Evolutionary conservation across 805 yeast species (phyloP), one percentile per base, ranked within the genome.

Genomic region (Yamadazyma philogaea): DNA sequence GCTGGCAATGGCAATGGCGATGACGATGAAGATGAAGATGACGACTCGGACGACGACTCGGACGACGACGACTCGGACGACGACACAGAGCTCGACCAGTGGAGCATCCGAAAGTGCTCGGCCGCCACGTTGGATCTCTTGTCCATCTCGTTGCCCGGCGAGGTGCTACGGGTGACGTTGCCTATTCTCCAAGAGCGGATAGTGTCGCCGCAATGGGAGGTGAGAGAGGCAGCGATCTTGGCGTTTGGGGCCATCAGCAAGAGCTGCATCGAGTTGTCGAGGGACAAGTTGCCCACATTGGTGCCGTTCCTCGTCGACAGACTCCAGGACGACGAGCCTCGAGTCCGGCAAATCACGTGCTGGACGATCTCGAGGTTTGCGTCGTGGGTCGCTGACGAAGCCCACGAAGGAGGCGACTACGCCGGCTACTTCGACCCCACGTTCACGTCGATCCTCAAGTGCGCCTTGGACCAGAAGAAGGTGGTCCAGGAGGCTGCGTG

Each of bases 401-500:
- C 86, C 1, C 72, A 69, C 43, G 71, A 68, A 33, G 78, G 80
- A 33, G 84, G 86, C 8, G 66, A 75, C 20, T 84, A 78, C 57
- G 74, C 88, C 7, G 75, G 68, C 48, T 84, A 84, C 54, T 83
- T 86, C 57, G 68, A 76, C 44, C 93, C 93, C 4, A 87, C 93
- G 0, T 74, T 93, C 45, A 81, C 84, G 53, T 78, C 93, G 2
- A 75, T 93, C 37, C 75, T 93, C 58, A 67, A 61, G 38, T 84
- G 93, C 63, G 80, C 87, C 18, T 67, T 88, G 51, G 98, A 93
- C 60, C 74, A 70, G 39, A 88, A 87, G 67, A 89, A 90, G 59
- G 85, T 84, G 44, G 99, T 91, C n/a, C 99, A 93, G 65, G 91
- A 89, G 55, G 84, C 96, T 43, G 96, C 96, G 1, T 87, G 96